phyloP scores from a whole-genome alignment of 768 basidiomycete species.

The Tylopilus sp. region DNA sequence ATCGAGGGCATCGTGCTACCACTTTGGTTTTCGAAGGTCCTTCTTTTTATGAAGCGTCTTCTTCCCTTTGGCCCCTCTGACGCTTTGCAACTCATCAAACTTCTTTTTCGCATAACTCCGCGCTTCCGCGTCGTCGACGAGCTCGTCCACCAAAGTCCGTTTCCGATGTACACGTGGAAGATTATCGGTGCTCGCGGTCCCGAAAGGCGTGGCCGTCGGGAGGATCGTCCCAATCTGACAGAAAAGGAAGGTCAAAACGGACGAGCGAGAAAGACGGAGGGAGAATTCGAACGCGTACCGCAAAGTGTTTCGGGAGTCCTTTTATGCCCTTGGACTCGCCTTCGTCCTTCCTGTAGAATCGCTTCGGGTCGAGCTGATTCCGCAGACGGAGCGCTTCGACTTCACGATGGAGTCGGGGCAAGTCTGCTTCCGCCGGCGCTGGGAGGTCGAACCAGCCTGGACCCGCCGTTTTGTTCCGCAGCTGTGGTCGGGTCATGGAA shows the following conservation, averaged over 20 bases:
- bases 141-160: constrained; percentile 81
- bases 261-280: not conserved
- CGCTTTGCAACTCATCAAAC: constrained; percentile 72
- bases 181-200: constrained; percentile 65
- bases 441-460: constrained; percentile 87
- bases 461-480: constrained; percentile 70
- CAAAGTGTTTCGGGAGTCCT: constrained; percentile 84
- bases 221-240: constrained; percentile 76
- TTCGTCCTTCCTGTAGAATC: constrained; percentile 85
- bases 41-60: constrained; percentile 67
- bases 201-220: constrained; percentile 68
- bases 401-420: constrained; percentile 77
- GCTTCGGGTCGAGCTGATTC: constrained; percentile 88
- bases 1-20: constrained; percentile 41
- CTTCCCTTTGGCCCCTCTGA: constrained; percentile 64
- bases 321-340: constrained; percentile 84
- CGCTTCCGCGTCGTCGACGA: constrained; percentile 85
- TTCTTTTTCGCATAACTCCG: constrained; percentile 89
- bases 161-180: constrained; percentile 68
- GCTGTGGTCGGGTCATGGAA: constrained; percentile 35
- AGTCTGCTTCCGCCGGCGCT: constrained; percentile 73
- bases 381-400: constrained; percentile 83
- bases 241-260: constrained; percentile 8
- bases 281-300: constrained; percentile 48
- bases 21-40: constrained; percentile 61